Conservation (phyloP, 805 yeast species). For the Hanseniaspora mollemarum region DNA sequence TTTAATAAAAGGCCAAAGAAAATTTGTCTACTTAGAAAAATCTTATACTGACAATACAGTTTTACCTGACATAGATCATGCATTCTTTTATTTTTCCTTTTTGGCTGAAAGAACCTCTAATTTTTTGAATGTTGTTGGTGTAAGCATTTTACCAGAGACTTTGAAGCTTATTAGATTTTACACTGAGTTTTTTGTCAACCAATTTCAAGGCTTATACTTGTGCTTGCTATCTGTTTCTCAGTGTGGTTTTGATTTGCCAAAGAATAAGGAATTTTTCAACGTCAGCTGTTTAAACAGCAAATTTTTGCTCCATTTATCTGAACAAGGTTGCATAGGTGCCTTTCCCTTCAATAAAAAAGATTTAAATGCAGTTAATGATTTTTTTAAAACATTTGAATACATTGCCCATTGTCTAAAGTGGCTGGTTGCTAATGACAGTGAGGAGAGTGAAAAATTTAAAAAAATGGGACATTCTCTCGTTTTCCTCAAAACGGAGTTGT, state of each 20-base stretch:
- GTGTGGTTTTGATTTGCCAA: constrained; percentile 7
- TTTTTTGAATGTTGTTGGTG: neutral
- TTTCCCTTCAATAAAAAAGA: constrained; percentile 10
- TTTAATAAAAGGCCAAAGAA: constrained; percentile 2
- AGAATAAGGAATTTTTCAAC: constrained; percentile 1
- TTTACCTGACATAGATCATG: constrained; percentile 9
- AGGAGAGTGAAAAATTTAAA: neutral
- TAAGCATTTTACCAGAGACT: neutral
- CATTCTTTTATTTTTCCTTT: constrained; percentile 7
- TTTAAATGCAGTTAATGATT: neutral
- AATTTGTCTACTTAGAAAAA: constrained; percentile 1
- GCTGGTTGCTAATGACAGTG: neutral
- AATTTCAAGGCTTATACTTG: constrained; percentile 11
- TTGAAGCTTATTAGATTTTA: constrained; percentile 1
- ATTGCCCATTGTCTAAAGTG: neutral
- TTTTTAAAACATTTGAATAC: neutral
- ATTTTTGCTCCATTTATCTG: constrained; percentile 9
- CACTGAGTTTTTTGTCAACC: constrained; percentile 8
- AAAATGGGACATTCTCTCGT: neutral
- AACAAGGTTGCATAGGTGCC: constrained; percentile 6
- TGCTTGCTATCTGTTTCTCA: constrained; percentile 5
- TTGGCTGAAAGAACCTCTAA: constrained; percentile 7
- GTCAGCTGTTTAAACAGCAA: constrained; percentile 9
- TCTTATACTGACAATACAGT: constrained; percentile 13
- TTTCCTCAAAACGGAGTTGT: neutral